Percentiles rank a stretch among this genome's conserved stretches.
phyloP scores from a whole-genome alignment of 2,329 filamentous ascomycete species.

The Pseudocercospora macadamiae region DNA sequence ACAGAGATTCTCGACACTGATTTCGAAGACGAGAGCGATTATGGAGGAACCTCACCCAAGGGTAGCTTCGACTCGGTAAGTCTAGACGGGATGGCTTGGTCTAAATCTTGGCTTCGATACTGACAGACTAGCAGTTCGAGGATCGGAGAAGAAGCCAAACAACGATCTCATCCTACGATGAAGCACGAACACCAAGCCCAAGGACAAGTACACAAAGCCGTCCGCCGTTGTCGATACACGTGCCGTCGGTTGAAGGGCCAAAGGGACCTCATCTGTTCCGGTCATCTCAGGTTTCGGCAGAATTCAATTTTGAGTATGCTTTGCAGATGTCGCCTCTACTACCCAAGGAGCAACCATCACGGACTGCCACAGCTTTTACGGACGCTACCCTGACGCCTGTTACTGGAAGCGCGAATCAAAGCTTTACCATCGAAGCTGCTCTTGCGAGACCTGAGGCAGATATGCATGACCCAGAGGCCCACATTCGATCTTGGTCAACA shows the following conservation, averaged over 20 bases:
- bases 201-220: constrained; percentile 57
- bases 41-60: constrained; percentile 57
- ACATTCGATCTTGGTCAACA: constrained; percentile 68
- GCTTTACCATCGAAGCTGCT: constrained; percentile 36
- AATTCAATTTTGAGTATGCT: constrained; percentile 54
- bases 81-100: constrained; percentile 9
- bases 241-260: constrained; percentile 75
- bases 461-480: constrained; percentile 23
- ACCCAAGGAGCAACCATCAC: constrained; percentile 58
- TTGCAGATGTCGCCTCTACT: constrained; percentile 75
- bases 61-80: constrained; percentile 73
- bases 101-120: constrained; percentile 7
- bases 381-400: constrained; percentile 37
- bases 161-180: constrained; percentile 84
- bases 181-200: constrained; percentile 76
- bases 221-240: constrained; percentile 62
- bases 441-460: constrained; percentile 15
- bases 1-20: constrained; percentile 82
- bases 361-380: constrained; percentile 47
- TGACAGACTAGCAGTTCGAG: constrained; percentile 34
- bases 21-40: constrained; percentile 67
- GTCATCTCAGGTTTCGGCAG: constrained; percentile 63
- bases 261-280: constrained; percentile 86
- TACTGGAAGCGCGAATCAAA: constrained; percentile 22
- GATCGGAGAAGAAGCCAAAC: constrained; percentile 76